Percentiles rank a stretch among this genome's conserved stretches.
These are phyloP conservation scores for Pseudofabraea citricarpa DNA, from an alignment of 2,329 filamentous ascomycete genomes.

Conservation along the genomic window DNA sequence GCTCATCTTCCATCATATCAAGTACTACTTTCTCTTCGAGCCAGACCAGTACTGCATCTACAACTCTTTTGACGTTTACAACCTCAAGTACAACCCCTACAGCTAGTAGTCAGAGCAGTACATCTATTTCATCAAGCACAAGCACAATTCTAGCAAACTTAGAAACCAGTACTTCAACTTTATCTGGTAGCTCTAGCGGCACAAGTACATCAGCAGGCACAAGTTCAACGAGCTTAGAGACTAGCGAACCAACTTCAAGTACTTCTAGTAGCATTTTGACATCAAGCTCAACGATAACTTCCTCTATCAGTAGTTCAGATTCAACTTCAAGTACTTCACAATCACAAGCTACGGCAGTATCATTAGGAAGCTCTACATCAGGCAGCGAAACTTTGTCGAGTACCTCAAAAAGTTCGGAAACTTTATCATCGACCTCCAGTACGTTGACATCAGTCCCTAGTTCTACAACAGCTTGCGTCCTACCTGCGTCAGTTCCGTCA, in stretches of 20 bases:
- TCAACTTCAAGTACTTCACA: not conserved
- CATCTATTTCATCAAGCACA: too few relatives aligned
- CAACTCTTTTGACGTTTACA: too few relatives aligned
- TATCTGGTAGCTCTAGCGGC: not conserved
- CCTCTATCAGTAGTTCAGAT: not conserved
- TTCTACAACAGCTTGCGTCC: not conserved
- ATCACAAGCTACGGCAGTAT: too few relatives aligned
- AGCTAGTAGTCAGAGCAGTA: too few relatives aligned
- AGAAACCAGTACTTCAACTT: too few relatives aligned
- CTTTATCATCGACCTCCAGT: not conserved
- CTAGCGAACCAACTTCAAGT: too few relatives aligned
- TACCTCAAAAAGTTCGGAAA: not conserved
- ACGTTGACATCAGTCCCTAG: not conserved
- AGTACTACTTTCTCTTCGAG: too few relatives aligned
- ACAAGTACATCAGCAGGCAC: slow-evolving; percentile 8
- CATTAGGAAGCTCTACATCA: not conserved
- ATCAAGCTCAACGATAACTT: too few relatives aligned
- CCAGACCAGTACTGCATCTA: too few relatives aligned
- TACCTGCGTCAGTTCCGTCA: slow-evolving; percentile 4
- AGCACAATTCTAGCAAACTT: too few relatives aligned
- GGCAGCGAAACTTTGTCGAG: not conserved
- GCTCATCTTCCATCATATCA: slow-evolving; percentile 7
- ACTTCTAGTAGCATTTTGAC: too few relatives aligned
- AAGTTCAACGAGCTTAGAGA: not conserved
- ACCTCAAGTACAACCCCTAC: too few relatives aligned